Base-by-base conservation (phyloP, 805 yeast species). In the Candida taoyuanica region DNA sequence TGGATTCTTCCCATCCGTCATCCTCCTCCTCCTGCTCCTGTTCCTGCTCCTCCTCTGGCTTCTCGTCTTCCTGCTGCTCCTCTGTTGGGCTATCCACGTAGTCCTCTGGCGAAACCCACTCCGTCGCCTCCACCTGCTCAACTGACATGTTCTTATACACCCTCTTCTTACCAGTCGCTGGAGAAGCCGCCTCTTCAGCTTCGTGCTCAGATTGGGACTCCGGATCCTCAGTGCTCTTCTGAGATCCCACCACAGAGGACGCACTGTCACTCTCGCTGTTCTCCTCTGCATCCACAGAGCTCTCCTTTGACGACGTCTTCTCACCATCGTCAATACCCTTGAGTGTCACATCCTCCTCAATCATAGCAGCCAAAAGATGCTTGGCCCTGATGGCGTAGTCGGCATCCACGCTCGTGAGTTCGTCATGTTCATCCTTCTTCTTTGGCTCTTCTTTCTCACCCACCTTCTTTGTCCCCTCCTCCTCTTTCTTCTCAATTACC, bases 51-150 rank as follows among this genome's bases (percentile, higher is more conserved):
- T n/a, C n/a, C n/a, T n/a, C n/a, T n/a, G n/a, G n/a, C n/a, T n/a
- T n/a, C n/a, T n/a, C n/a, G n/a, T n/a, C n/a, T n/a, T n/a, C n/a
- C n/a, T n/a, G n/a, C n/a, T n/a, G n/a, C n/a, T n/a, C n/a, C n/a
- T n/a, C n/a, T n/a, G n/a, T n/a, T n/a, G 37, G 31, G 3, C 12
- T 26, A 25, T 37, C 45, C 14, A n/a, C 36, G 29, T 34, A 37
- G 32, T 41, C 45, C 21, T 31, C 31, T 7, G 46, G 39, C 5
- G 46, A 38, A 5, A 59, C 49, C 42, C 50, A 59, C 23, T 63
- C 67, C 1, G 58, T 48, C 4, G 69, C 73, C 50, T 70, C 70
- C 9, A 69, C 70, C 36, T 65, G 64, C 31, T 69, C 73, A 15
- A 68, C 57, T 6, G 70, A 60, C 38, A 70, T 52, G 42, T 65